Conservation (phyloP, 108 stramenopile species). For the Skeletonema potamos region DNA sequence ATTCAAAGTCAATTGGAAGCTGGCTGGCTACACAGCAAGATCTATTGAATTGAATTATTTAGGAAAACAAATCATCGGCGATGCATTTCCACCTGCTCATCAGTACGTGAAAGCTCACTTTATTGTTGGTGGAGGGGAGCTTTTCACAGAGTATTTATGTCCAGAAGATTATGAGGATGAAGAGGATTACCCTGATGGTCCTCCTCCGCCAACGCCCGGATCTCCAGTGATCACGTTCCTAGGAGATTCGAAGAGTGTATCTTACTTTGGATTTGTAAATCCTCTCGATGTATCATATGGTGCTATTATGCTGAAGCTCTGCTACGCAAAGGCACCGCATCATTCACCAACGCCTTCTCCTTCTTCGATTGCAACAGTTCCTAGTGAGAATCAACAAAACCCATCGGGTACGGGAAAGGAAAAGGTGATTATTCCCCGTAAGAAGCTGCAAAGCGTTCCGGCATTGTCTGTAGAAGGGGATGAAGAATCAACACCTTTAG, state of each 20-base stretch:
- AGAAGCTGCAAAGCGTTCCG: no score
- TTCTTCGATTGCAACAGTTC: not conserved
- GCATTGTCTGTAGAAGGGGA: no score
- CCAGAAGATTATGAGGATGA: conserved; percentile 18
- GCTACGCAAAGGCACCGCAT: not conserved
- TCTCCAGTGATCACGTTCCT: conserved; percentile 4
- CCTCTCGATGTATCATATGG: conserved; percentile 6
- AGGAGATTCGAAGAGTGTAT: conserved; percentile 4
- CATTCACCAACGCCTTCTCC: not conserved
- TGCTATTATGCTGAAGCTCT: conserved; percentile 1
- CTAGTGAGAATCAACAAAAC: no score
- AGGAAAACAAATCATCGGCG: not conserved
- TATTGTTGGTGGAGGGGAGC: conserved; percentile 3
- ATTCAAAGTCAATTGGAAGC: conserved; percentile 17
- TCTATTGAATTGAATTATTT: conserved; percentile 7
- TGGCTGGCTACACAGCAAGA: not conserved
- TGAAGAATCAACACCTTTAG: not conserved
- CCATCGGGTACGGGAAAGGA: no score
- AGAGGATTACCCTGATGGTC: conserved; percentile 14
- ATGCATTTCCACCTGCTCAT: conserved; percentile 5
- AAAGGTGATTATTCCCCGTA: no score
- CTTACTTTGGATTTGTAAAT: conserved; percentile 11
- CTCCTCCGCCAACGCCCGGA: conserved; percentile 1
- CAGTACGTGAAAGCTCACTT: conserved; percentile 3
- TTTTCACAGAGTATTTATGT: not conserved